Base-by-base conservation (phyloP, 805 yeast species). In the Zygosaccharomyces bailii region DNA sequence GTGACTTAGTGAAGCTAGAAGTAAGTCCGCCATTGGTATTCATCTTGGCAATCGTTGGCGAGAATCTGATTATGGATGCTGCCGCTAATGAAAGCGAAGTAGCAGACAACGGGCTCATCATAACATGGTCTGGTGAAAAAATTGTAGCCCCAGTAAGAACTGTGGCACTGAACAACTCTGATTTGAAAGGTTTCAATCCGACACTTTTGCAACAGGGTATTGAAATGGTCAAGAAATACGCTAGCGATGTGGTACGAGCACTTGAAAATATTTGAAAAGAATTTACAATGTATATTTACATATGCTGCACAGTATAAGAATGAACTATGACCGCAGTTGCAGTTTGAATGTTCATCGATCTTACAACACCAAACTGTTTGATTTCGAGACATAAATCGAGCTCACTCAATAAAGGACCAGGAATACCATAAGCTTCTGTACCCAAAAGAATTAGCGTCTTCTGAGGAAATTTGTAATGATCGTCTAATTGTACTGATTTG, bases 331-430 rank as follows among this genome's bases (percentile, higher is more conserved):
- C 89, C 0, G 97, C 98, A 0, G 97, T 82, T 1, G 97, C 98
- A 0, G 97, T 90, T 67, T 90, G 98, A 49, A 90, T 90, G 59
- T 90, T 90, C 98, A 90, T 90, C 1, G 96, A 89, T 53, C 98
- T 74, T 32, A 91, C 80, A 13, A 90, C 89, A 11, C 98, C 98
- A 32, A 80, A 82, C 61, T 90, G 98, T 59, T 88, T 86, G 54
- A 90, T 90, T 58, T 90, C 96, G 32, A 91, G 79, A 61, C 96
- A 90, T 53, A 82, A 70, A 59, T 90, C 97, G 24, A 91, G 69
- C 57, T 86, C 91, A 0, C 86, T 83, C 43, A 90, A 68, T 20
- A 90, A 67, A 31, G 83, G 83, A 5, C 96, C 96, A 0, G 96
- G 96, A 44, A 90, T 80, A 44, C 98, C 98, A 61, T 86, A 95